These are phyloP conservation scores for Rhamnella rubrinervis DNA, from an alignment of 331 rosid species.

Conservation along the genomic window DNA sequence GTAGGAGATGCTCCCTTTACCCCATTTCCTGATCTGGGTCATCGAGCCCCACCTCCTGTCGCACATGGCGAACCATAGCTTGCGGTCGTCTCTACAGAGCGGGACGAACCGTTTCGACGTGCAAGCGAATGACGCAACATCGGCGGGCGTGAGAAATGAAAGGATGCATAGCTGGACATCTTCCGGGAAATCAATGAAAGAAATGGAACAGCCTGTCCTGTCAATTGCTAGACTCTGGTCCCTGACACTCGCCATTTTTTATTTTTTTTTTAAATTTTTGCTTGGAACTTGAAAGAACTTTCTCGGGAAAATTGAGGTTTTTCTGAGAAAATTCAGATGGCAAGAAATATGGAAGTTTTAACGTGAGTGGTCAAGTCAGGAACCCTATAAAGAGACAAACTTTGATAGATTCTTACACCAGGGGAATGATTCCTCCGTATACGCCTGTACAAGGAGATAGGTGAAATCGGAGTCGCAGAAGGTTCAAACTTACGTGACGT, in stretches of 20 bases:
- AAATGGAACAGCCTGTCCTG: conserved; percentile 20
- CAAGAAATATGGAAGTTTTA: neutral
- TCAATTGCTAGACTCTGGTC: conserved; percentile 5
- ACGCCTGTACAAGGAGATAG: neutral
- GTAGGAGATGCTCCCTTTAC: conserved; percentile 49
- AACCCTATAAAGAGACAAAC: neutral
- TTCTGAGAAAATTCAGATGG: neutral
- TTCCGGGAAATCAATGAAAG: conserved; percentile 76
- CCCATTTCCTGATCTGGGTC: conserved; percentile 74
- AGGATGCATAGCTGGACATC: conserved; percentile 84
- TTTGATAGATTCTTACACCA: conserved; percentile 28
- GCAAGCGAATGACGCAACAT: conserved; percentile 67
- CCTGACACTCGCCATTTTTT: conserved; percentile 30
- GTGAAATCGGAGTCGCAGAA: neutral
- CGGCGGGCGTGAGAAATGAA: conserved; percentile 71
- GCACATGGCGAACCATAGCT: conserved; percentile 87
- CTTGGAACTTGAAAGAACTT: neutral
- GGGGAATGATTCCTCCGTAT: conserved; percentile 40
- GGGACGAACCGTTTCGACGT: conserved; percentile 64
- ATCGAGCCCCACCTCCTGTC: conserved; percentile 84
- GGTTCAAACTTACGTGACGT: neutral
- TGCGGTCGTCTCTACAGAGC: conserved; percentile 55
- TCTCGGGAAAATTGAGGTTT: neutral
- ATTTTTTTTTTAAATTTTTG: neutral
- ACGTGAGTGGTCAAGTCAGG: neutral